Evolutionary conservation across 2,329 filamentous ascomycete genomes (phyloP), one percentile per base, ranked within the genome.

Genomic region (Teratosphaeriaceae sp.): DNA sequence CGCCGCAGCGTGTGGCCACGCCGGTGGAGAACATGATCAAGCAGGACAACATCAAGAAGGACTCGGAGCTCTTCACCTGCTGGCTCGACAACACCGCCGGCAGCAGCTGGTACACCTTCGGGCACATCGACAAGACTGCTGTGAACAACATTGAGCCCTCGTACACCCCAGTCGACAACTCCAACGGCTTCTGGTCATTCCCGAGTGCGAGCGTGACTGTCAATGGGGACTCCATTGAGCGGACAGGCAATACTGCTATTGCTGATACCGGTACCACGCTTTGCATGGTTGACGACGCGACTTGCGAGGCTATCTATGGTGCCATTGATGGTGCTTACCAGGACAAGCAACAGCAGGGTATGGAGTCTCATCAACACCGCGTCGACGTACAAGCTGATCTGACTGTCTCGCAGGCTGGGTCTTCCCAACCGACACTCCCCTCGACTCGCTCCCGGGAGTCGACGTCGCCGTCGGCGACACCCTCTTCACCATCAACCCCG

Each of bases 261-360:
- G 78, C 76, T 24, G 84, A 87, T 59, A 87, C 83, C 0, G 83
- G 82, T 43, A 85, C 82, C 22, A 83, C 82, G 1, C 72, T 87
- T 38, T 76, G 76, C 1, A 70, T 87, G 23, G 69, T 86, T 36
- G 73, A 75, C 30, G 83, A 87, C 56, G 57, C 64, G 1, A 71
- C 76, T 11, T 80, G 76, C 57, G 65, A 79, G 45, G 74, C 74
- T 2, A 71, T 87, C 49, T 87, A 87, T 61, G 68, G 66, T 39
- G 67, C 74, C 23, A 85, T 87, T 46, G 74, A 76, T 3, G 80
- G 79, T 12, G 70, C 76, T 11, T 66, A 46, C 20, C 11, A 30
- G 22, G 73, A 80, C 49, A 54, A 64, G 11, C 51, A 59, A 2
- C 70, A 76, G 42, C 79, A 84, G 58, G 83, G 81, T 57, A n/a